Evolutionary conservation across 805 yeast species (phyloP), one percentile per base, ranked within the genome.

Genomic region (Candida dajiaensis): DNA sequence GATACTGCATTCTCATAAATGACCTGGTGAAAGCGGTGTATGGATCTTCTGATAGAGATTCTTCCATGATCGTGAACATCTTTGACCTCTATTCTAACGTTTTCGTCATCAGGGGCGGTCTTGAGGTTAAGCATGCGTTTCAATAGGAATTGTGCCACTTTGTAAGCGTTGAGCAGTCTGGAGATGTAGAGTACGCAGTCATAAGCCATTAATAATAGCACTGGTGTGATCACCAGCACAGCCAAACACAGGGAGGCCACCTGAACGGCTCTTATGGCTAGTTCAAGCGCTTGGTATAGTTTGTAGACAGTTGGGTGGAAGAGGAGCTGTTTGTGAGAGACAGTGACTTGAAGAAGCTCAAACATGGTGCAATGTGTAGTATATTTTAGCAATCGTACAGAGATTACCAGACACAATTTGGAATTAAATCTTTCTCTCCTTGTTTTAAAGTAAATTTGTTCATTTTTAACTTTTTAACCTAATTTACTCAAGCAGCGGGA

Each of bases 101-200:
- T 29, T 15, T 35, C 38, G 19, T 18, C 38, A 16, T 16, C 18
- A 15, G 13, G 22, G 12, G 46, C 10, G 9, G 26, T 26, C 29
- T 53, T 48, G 38, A 49, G 19, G 25, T 48, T 42, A 23, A 44
- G 40, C 16, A 46, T n/a, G 23, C 41, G 44, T 19, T 45, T 46
- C 12, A 43, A 25, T 2, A 48, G 11, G 25, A 33, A 23, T 15
- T 41, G 26, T 2, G 40, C 25, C 35, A 41, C 16, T 21, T 44
- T 25, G 13, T 42, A 40, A 13, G 49, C 6, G 15, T 51, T 46
- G 6, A 55, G 21, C 1, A 53, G 25, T n/a, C 57, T 52, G n/a
- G 43, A 10, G 4, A 45, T 25, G 40, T 57, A 57, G 7, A 54
- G 41, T 15, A 44, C 21, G 2, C 55, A n/a, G 48, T 58, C 63